Conservation (phyloP, 2,329 filamentous ascomycete genomes). For the Diaporthe australafricana region DNA sequence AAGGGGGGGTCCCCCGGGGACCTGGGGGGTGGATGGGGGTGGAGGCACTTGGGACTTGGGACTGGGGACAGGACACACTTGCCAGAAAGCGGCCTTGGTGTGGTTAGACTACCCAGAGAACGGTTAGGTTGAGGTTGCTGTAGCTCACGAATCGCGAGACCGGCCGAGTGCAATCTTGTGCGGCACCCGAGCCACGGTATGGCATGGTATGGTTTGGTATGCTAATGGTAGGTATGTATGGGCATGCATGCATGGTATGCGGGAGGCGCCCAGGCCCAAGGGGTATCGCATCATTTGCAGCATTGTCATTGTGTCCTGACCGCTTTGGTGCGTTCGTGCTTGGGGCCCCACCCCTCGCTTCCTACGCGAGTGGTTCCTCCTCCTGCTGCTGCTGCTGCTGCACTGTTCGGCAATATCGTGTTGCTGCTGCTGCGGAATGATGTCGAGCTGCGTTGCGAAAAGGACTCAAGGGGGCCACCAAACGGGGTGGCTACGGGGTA, state of each 20-base stretch:
- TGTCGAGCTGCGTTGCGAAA: conserved; percentile 1
- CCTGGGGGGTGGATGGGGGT: not conserved
- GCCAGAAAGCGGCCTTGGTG: conserved; percentile 12
- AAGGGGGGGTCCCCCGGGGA: not conserved
- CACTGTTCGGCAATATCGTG: not conserved
- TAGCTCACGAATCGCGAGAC: conserved; percentile 12
- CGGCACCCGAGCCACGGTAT: conserved; percentile 2
- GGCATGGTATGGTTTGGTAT: not conserved
- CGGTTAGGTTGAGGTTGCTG: not conserved
- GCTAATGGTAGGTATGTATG: not conserved
- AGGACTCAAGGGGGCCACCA: not conserved
- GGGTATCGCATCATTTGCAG: not conserved
- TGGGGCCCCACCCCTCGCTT: not conserved
- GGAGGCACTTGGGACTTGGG: not conserved
- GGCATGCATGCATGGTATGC: not conserved
- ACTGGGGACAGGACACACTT: not conserved
- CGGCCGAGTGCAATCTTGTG: conserved; percentile 8
- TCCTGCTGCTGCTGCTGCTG: not conserved
- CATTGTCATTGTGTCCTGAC: conserved; percentile 10
- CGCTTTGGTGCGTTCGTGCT: conserved; percentile 20
- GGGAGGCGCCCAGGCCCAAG: not conserved
- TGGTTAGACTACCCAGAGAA: not conserved
- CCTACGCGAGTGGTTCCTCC: not conserved
- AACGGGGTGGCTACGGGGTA: not conserved
- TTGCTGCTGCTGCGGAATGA: conserved; percentile 1